These are phyloP conservation scores for Aureobasidium pullulans DNA, from an alignment of 2,329 filamentous ascomycete species.

Conservation along the genomic window DNA sequence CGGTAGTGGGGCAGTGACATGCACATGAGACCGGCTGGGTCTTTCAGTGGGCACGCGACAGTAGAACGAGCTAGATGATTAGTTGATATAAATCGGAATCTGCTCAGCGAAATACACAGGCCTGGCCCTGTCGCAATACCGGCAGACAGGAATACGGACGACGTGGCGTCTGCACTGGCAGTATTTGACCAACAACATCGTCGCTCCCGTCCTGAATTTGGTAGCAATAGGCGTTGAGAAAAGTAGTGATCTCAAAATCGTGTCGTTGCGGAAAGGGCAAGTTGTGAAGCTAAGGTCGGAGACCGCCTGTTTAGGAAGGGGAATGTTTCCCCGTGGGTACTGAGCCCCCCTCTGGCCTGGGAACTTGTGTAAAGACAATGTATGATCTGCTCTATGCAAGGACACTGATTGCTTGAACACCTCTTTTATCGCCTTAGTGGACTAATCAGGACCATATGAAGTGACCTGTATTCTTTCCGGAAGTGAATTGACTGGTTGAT, in stretches of 20 bases:
- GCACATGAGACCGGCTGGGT: background rate
- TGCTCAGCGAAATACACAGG: background rate
- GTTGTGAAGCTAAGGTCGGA: background rate
- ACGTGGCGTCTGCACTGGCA: constrained; percentile 3
- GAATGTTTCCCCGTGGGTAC: background rate
- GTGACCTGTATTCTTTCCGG: too few relatives aligned
- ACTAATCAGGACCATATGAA: too few relatives aligned
- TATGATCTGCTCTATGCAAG: too few relatives aligned
- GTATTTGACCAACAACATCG: background rate
- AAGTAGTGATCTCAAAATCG: background rate
- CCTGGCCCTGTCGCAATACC: background rate
- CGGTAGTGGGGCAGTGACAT: constrained; percentile 10
- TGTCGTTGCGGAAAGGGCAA: background rate
- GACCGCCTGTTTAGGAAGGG: background rate
- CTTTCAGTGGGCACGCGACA: constrained; percentile 9
- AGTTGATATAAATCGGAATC: background rate
- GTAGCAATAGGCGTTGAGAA: background rate
- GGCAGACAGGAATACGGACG: background rate
- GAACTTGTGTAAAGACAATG: too few relatives aligned
- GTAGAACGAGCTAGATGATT: background rate
- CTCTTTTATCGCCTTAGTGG: too few relatives aligned
- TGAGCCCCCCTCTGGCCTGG: too few relatives aligned
- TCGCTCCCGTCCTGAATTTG: background rate
- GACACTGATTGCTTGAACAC: too few relatives aligned
- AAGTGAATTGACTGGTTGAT: too few relatives aligned